Percentiles rank a stretch among this genome's conserved stretches.
Evolutionary conservation across 192 early-diverging fungal genomes (phyloP).

Genomic region (Linnemannia exigua): DNA sequence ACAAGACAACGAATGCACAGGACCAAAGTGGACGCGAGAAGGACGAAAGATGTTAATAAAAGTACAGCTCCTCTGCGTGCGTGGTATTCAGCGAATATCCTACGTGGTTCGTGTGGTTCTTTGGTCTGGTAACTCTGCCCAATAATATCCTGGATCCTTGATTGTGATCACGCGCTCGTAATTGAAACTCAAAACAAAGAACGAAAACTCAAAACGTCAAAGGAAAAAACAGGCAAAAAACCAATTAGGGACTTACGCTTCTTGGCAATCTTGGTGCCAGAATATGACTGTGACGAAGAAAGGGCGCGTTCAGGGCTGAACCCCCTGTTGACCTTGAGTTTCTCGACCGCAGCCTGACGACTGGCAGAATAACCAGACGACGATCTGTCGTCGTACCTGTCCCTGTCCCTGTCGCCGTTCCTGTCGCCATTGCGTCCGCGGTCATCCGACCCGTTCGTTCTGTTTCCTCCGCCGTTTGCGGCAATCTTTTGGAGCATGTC

Average conservation of each 20-base stretch:
- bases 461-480: slow-evolving; percentile 10
- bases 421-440: slow-evolving; percentile 21
- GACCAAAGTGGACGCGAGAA: background rate
- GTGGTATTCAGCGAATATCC: background rate
- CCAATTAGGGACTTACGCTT: slow-evolving; percentile 15
- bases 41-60: background rate
- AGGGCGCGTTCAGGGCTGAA: slow-evolving; percentile 45
- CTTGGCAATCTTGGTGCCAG: slow-evolving; percentile 39
- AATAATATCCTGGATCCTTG: background rate
- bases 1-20: background rate
- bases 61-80: background rate
- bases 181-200: background rate
- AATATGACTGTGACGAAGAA: slow-evolving; percentile 26
- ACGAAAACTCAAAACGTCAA: background rate
- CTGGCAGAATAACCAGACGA: background rate
- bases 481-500: slow-evolving; percentile 45
- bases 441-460: slow-evolving; percentile 21
- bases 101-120: background rate
- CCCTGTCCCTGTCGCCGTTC: background rate
- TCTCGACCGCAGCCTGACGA: slow-evolving; percentile 39
- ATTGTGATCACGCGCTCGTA: too few relatives aligned
- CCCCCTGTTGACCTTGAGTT: slow-evolving; percentile 47
- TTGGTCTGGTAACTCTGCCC: background rate
- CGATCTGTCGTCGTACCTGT: background rate
- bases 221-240: background rate